Evolutionary conservation across 148 eudicot species (phyloP).

Genomic region (Talinum fruticosum): DNA sequence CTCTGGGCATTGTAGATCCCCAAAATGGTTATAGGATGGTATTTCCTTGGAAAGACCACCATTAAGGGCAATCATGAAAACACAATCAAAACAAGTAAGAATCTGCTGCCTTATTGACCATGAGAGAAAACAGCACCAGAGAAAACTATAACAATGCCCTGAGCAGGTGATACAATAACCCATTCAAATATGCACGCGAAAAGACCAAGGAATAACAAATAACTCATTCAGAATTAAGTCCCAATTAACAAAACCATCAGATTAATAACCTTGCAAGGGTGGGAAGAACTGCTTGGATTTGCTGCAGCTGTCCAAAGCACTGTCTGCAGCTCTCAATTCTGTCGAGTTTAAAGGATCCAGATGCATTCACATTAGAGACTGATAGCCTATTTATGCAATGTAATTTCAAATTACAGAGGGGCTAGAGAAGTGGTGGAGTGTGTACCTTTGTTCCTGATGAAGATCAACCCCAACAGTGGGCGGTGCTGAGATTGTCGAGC

Average conservation of each 20-base stretch:
- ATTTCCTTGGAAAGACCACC: neutral
- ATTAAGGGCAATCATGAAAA: too few relatives aligned
- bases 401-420: neutral
- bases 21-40: too few relatives aligned
- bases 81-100: too few relatives aligned
- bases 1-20: too few relatives aligned
- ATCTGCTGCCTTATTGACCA: too few relatives aligned
- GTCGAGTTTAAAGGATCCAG: slow-evolving; percentile 20
- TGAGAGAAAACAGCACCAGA: too few relatives aligned
- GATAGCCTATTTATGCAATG: neutral
- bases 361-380: neutral
- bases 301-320: slow-evolving; percentile 65
- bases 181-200: neutral
- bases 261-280: slow-evolving; percentile 49
- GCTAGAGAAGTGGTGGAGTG: neutral
- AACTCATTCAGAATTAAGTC: neutral
- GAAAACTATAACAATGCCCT: too few relatives aligned
- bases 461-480: slow-evolving; percentile 80
- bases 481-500: slow-evolving; percentile 73
- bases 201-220: neutral
- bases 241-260: neutral
- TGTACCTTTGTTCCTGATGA: slow-evolving; percentile 84
- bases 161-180: neutral
- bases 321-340: slow-evolving; percentile 77
- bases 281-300: slow-evolving; percentile 58